Conservation (phyloP, 2,329 filamentous ascomycete genomes). For the Bipolaris oryzae region DNA sequence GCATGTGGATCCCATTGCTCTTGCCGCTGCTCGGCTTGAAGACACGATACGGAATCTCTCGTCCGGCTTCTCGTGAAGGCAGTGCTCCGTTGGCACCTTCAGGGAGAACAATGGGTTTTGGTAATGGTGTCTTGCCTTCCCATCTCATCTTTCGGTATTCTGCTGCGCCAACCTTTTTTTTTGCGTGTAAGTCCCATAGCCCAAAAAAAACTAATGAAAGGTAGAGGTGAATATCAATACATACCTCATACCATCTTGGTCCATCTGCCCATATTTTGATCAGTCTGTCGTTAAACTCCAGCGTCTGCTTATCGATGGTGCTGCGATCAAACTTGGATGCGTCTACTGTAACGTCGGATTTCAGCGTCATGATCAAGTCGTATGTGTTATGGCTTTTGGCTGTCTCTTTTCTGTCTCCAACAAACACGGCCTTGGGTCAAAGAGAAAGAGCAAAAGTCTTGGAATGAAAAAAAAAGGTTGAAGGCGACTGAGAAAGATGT, state of each 20-base stretch:
- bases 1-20: constrained; percentile 57
- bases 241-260: constrained; percentile 60
- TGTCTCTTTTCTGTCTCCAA: not conserved
- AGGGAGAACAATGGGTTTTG: constrained; percentile 54
- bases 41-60: constrained; percentile 60
- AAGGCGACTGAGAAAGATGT: not conserved
- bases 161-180: constrained; percentile 57
- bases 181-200: not conserved
- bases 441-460: not conserved
- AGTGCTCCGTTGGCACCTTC: constrained; percentile 56
- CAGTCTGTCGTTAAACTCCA: constrained; percentile 53
- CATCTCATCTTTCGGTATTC: constrained; percentile 62
- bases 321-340: constrained; percentile 53
- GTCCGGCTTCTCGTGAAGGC: constrained; percentile 59
- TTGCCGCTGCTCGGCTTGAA: constrained; percentile 57
- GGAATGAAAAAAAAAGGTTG: not conserved
- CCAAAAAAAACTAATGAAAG: not conserved
- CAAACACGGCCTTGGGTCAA: not conserved
- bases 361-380: constrained; percentile 30
- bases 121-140: constrained; percentile 60
- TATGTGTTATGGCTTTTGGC: not conserved
- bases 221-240: not conserved
- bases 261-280: constrained; percentile 52
- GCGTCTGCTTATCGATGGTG: constrained; percentile 50
- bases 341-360: constrained; percentile 52